Evolutionary conservation across 1,139 yeast species (phyloP).

Genomic region (Geotrichum citri-aurantii): DNA sequence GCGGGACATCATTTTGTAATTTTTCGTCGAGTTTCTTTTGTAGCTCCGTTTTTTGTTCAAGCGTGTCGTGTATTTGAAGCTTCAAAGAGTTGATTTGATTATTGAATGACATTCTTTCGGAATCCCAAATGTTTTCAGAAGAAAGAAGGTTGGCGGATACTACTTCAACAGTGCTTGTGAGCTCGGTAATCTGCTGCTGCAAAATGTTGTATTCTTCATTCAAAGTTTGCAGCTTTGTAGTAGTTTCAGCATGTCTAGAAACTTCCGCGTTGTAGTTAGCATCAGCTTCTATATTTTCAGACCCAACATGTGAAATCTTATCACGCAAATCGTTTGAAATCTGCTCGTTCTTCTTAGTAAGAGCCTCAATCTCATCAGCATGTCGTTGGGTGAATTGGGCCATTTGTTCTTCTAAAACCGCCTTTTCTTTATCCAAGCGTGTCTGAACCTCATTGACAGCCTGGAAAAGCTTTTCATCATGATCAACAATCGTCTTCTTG

Average conservation of each 20-base stretch:
- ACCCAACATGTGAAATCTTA: too few species aligned
- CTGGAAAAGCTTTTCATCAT: background rate
- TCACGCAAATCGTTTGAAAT: background rate
- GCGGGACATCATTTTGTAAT: background rate
- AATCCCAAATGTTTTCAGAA: slow-evolving; percentile 43
- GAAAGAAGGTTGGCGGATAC: slow-evolving; percentile 34
- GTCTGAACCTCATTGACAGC: background rate
- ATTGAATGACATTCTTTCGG: slow-evolving; percentile 31
- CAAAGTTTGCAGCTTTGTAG: slow-evolving; percentile 42
- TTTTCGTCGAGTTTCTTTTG: background rate
- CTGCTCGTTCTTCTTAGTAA: background rate
- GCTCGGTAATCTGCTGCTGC: slow-evolving; percentile 36
- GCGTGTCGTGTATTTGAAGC: background rate
- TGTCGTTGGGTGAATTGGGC: background rate
- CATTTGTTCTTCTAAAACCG: background rate
- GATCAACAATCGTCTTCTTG: background rate
- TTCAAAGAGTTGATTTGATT: background rate
- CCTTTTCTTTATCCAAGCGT: background rate
- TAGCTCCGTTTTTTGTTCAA: background rate
- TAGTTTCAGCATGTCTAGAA: slow-evolving; percentile 51
- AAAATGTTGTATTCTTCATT: slow-evolving; percentile 43
- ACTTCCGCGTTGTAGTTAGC: slow-evolving; percentile 50
- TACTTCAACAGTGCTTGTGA: slow-evolving; percentile 35
- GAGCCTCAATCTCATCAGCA: background rate
- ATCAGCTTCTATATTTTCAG: too few species aligned